Evolutionary conservation across 2,329 filamentous ascomycete species (phyloP).

Genomic region (Triangularia setosa): DNA sequence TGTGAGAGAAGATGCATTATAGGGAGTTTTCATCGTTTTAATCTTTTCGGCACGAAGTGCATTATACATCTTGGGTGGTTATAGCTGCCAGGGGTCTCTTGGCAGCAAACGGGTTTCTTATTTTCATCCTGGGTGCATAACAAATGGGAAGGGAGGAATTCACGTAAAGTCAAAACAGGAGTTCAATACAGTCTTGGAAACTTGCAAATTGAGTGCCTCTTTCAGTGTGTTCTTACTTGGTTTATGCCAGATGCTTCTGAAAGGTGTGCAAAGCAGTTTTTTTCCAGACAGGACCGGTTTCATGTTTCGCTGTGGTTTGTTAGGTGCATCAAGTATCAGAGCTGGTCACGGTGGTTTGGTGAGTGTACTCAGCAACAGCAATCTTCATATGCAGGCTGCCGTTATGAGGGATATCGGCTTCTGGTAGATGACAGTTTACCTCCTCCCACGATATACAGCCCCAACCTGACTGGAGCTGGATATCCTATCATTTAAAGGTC

Average conservation of each 20-base stretch:
- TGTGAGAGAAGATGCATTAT: background rate
- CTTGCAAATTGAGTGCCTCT: too few relatives aligned
- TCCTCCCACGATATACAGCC: background rate
- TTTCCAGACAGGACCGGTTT: too few relatives aligned
- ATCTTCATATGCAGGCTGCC: conserved; percentile 11
- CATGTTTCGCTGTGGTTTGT: too few relatives aligned
- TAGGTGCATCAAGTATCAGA: background rate
- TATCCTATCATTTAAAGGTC: background rate
- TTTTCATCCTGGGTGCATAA: background rate
- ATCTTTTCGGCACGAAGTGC: background rate
- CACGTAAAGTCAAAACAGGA: background rate
- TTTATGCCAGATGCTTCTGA: too few relatives aligned
- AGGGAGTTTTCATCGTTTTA: background rate
- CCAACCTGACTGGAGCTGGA: background rate
- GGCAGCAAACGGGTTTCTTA: background rate
- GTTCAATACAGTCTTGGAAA: background rate
- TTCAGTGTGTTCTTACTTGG: too few relatives aligned
- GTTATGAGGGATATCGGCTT: conserved; percentile 1
- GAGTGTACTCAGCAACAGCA: background rate
- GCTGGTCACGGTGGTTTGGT: too few relatives aligned
- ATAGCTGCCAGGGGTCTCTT: background rate
- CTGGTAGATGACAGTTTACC: background rate
- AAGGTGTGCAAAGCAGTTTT: too few relatives aligned
- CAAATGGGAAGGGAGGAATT: background rate
- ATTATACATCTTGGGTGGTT: background rate